Evolutionary conservation across 208 protist genomes (phyloP).

Genomic region (Crithidia acanthocephali): DNA sequence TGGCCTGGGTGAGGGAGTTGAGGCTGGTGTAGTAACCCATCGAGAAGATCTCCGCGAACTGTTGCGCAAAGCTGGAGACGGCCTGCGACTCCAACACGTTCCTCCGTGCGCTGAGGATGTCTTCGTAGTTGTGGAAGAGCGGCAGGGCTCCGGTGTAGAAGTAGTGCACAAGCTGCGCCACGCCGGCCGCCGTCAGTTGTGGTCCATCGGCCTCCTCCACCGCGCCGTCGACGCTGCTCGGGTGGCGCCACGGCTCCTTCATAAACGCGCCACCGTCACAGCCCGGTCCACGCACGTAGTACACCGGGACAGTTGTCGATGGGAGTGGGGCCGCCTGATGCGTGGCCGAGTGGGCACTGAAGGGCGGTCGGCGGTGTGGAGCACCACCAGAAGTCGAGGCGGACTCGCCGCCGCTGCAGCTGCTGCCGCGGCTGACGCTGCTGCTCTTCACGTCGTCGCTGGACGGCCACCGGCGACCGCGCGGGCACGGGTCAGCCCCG

Average conservation of each 20-base stretch:
- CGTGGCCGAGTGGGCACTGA: not conserved
- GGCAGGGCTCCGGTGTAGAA: slow-evolving; percentile 32
- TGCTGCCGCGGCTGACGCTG: not conserved
- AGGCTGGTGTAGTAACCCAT: slow-evolving; percentile 25
- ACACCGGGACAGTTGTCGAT: slow-evolving; percentile 18
- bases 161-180: slow-evolving; percentile 30
- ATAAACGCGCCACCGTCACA: slow-evolving; percentile 8
- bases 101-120: slow-evolving; percentile 3
- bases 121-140: slow-evolving; percentile 13
- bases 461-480: not conserved
- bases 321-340: not conserved
- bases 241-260: not conserved
- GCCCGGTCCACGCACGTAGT: slow-evolving; percentile 18
- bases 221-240: not conserved
- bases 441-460: not conserved
- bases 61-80: slow-evolving; percentile 1
- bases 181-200: slow-evolving; percentile 3
- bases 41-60: slow-evolving; percentile 28
- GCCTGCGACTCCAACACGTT: not conserved
- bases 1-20: slow-evolving; percentile 20
- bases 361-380: not conserved
- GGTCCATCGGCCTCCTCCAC: not conserved
- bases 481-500: not conserved
- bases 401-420: not conserved
- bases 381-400: too few species aligned